phyloP scores from a whole-genome alignment of 495 filamentous ascomycete species.

The Penicillium waksmanii region DNA sequence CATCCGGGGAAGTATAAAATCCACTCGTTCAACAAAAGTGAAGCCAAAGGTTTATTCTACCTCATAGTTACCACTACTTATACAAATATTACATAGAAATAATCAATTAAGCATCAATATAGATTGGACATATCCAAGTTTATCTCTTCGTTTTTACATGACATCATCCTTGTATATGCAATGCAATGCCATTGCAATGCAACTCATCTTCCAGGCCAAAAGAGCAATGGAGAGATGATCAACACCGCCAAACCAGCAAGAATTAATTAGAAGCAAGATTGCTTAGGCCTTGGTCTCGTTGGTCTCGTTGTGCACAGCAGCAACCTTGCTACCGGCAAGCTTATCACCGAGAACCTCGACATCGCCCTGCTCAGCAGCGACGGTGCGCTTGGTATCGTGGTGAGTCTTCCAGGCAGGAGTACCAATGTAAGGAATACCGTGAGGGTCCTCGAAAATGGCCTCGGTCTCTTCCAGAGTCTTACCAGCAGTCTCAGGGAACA shows the following conservation, averaged over 20 bases:
- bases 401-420: slow-evolving; percentile 71
- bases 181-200: neutral
- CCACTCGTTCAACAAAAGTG: too few relatives aligned
- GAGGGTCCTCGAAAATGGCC: slow-evolving; percentile 65
- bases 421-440: slow-evolving; percentile 65
- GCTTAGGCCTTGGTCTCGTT: slow-evolving; percentile 9
- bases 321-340: slow-evolving; percentile 25
- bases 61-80: neutral
- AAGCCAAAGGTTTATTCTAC: too few relatives aligned
- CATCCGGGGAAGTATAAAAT: neutral
- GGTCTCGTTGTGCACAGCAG: slow-evolving; percentile 21
- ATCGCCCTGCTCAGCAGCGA: slow-evolving; percentile 29
- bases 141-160: slow-evolving; percentile 15
- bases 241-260: too few relatives aligned
- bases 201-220: slow-evolving; percentile 3
- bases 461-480: slow-evolving; percentile 82
- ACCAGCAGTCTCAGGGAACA: slow-evolving; percentile 79
- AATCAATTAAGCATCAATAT: neutral
- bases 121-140: slow-evolving; percentile 7
- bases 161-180: slow-evolving; percentile 8
- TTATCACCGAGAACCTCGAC: slow-evolving; percentile 31
- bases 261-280: neutral
- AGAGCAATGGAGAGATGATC: neutral
- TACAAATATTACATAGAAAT: neutral
- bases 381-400: slow-evolving; percentile 30